These are phyloP conservation scores for Diplodia corticola DNA, from an alignment of 2,329 filamentous ascomycete genomes.

Conservation along the genomic window DNA sequence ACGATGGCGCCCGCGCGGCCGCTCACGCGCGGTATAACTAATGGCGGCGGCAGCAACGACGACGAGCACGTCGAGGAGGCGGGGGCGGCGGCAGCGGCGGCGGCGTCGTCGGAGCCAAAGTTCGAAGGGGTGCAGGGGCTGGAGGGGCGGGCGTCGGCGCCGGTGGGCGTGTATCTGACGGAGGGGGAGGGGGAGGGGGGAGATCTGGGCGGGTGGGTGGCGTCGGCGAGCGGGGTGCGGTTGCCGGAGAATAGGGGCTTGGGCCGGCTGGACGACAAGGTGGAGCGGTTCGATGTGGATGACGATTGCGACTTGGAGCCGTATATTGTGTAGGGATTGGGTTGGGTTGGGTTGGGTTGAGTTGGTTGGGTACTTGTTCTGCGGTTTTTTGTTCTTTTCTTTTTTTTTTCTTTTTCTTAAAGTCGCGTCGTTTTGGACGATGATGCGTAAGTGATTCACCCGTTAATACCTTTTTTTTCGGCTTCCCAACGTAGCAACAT, in stretches of 20 bases:
- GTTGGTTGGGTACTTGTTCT: too few species aligned
- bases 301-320: conserved; percentile 26
- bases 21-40: too few species aligned
- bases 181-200: conserved; percentile 15
- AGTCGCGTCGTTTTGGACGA: too few species aligned
- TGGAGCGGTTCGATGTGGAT: conserved; percentile 24
- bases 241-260: conserved; percentile 2
- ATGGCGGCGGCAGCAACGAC: too few species aligned
- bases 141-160: conserved; percentile 10
- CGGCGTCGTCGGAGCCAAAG: not conserved
- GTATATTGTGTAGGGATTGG: conserved; percentile 7
- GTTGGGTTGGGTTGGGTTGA: too few species aligned
- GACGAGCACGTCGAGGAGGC: not conserved
- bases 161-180: conserved; percentile 23
- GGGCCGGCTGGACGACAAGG: conserved; percentile 24
- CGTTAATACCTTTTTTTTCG: too few species aligned
- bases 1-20: not conserved
- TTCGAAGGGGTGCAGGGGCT: not conserved
- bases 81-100: not conserved
- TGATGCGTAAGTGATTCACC: too few species aligned
- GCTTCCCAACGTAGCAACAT: too few species aligned
- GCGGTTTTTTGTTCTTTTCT: too few species aligned
- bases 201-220: conserved; percentile 1
- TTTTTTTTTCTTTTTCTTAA: too few species aligned
- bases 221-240: not conserved